Conservation (phyloP, 2,329 filamentous ascomycete genomes). For the Drechslerella stenobrocha region DNA sequence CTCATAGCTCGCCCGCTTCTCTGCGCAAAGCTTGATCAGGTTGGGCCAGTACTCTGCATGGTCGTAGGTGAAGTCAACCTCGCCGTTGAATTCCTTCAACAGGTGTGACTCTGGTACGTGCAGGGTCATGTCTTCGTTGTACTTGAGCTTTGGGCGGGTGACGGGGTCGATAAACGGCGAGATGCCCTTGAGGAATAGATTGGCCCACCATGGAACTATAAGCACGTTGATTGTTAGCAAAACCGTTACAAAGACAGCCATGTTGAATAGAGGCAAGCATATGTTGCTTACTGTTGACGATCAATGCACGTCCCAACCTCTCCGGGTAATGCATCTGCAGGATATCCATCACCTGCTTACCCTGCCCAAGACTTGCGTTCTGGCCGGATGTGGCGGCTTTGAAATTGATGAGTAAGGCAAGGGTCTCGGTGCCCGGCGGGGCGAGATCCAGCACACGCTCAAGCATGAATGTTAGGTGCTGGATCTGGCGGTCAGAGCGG, state of each 20-base stretch:
- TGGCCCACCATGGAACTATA: constrained; percentile 81
- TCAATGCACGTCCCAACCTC: constrained; percentile 80
- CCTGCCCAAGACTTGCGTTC: constrained; percentile 75
- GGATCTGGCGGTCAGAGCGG: constrained; percentile 78
- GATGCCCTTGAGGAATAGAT: constrained; percentile 92
- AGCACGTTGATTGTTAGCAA: constrained; percentile 13
- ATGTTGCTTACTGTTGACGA: constrained; percentile 72
- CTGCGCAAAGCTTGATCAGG: constrained; percentile 70
- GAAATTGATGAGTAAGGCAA: constrained; percentile 90
- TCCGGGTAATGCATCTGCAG: constrained; percentile 96
- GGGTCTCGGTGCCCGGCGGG: constrained; percentile 80
- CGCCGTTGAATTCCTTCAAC: constrained; percentile 75
- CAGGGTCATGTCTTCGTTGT: constrained; percentile 85
- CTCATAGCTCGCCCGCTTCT: constrained; percentile 66
- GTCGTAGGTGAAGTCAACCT: constrained; percentile 87
- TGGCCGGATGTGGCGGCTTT: constrained; percentile 74
- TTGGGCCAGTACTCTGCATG: constrained; percentile 88
- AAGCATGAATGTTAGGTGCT: constrained; percentile 95
- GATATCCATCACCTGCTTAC: constrained; percentile 82
- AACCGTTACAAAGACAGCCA: background rate
- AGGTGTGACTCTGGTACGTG: constrained; percentile 82
- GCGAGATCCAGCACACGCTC: constrained; percentile 87
- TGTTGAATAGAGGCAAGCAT: background rate
- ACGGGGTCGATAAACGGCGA: constrained; percentile 94
- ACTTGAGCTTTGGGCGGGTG: constrained; percentile 92